These are phyloP conservation scores for Diaporthe longicolla DNA, from an alignment of 2,329 filamentous ascomycete genomes.

Conservation along the genomic window DNA sequence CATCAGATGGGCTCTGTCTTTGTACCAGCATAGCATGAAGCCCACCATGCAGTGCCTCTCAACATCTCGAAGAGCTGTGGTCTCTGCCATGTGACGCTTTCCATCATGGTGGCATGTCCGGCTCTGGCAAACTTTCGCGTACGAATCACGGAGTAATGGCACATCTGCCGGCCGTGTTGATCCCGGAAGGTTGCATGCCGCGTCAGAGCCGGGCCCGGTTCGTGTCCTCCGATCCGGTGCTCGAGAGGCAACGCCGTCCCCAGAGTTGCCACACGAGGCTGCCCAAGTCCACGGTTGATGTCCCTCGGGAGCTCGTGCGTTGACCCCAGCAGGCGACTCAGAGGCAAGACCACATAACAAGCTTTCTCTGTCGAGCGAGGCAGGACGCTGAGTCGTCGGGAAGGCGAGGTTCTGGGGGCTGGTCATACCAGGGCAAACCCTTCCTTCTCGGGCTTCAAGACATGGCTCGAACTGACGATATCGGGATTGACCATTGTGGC, in stretches of 20 bases:
- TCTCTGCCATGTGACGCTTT: background rate
- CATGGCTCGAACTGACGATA: background rate
- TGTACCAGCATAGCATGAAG: background rate
- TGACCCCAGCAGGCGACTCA: background rate
- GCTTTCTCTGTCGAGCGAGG: constrained; percentile 1
- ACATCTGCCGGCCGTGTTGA: constrained; percentile 17
- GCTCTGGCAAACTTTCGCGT: background rate
- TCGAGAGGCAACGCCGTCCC: background rate
- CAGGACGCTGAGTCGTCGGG: background rate
- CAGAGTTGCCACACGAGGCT: background rate
- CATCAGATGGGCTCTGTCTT: background rate
- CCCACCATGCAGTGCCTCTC: background rate
- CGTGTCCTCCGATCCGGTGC: background rate
- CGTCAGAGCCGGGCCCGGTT: constrained; percentile 5
- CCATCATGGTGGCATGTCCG: background rate
- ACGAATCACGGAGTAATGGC: background rate
- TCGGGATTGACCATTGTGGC: background rate
- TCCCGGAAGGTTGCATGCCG: background rate
- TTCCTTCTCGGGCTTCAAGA: constrained; percentile 8
- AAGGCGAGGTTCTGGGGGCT: background rate
- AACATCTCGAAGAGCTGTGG: background rate
- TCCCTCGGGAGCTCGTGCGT: background rate
- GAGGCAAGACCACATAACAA: constrained; percentile 1
- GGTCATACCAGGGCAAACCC: background rate
- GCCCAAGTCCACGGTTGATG: constrained; percentile 2